These are phyloP conservation scores for Saprolegnia diclina DNA, from an alignment of 352 stramenopile species.

Conservation along the genomic window DNA sequence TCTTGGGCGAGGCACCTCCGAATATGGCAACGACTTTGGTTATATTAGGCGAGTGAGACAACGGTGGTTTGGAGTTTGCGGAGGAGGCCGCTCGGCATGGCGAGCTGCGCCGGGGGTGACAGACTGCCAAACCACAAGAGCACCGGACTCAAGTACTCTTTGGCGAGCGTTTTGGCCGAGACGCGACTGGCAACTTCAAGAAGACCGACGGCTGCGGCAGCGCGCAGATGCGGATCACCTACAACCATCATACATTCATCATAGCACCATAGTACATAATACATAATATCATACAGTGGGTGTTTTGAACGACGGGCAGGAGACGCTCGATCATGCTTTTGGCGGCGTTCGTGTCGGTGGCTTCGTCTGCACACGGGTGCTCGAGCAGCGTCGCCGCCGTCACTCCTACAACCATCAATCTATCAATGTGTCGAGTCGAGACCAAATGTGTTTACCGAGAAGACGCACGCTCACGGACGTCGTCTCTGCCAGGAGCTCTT, in stretches of 20 bases:
- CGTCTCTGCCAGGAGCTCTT: neutral
- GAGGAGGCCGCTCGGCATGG: neutral
- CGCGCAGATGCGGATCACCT: neutral
- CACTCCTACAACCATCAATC: slow-evolving; percentile 1
- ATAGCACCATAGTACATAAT: too few relatives aligned
- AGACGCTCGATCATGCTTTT: slow-evolving; percentile 7
- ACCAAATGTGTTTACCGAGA: neutral
- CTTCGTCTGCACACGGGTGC: neutral
- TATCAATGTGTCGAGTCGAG: neutral
- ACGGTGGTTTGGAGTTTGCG: slow-evolving; percentile 11
- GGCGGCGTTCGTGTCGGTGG: slow-evolving; percentile 10
- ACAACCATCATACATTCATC: too few relatives aligned
- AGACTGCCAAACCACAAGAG: slow-evolving; percentile 4
- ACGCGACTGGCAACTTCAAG: slow-evolving; percentile 7
- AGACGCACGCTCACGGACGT: neutral
- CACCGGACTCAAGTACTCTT: slow-evolving; percentile 8
- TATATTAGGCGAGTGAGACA: neutral
- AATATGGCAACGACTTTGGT: neutral
- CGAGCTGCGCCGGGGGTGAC: neutral
- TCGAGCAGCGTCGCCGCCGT: slow-evolving; percentile 2
- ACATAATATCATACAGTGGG: neutral
- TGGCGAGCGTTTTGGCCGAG: neutral
- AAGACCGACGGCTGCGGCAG: slow-evolving; percentile 6
- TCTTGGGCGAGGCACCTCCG: too few relatives aligned
- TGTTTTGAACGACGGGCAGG: neutral